Evolutionary conservation across 257 asterid genomes (phyloP), one percentile per base, ranked within the genome.

Genomic region (Primulina eburnea): DNA sequence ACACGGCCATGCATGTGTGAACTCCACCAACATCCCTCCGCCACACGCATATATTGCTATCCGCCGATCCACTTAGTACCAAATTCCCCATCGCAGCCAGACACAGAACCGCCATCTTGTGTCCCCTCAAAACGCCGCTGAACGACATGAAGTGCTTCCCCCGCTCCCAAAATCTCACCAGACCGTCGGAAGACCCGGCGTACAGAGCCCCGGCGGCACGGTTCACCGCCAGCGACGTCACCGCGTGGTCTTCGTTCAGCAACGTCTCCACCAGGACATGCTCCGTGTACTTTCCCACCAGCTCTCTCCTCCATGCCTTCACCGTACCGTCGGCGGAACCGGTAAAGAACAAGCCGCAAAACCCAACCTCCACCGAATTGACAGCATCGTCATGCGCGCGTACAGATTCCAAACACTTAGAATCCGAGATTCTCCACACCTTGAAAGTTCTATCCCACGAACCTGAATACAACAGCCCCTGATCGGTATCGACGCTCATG

Each of bases 61-160:
- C 99, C 56, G 97, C 90, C 12, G 97, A 94, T 0, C 99, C 99
- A 59, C 97, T 94, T 53, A 91, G 12, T 57, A 94, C 92, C 75
- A 91, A 34, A 0, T 73, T 84, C 21, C 95, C 95, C 11, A 80
- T 96, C 56, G 62, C 82, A 1, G 89, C 97, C 58, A 90, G 17
- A 47, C 97, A 94, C 33, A 94, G 69, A 61, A 94, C 97, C 7
- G 96, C 99, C 71, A 86, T n/a, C 78, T 88, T 94, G 71, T 94
- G 99, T 8, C 97, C 97, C 71, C 96, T 70, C 63, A 94, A 53
- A 2, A 86, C 90, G 40, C 99, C 99, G 64, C 92, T 90, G 79
- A 86, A 83, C 0, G 83, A 61, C 76, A 90, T 73, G 79, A 80
- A 88, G 47, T 76, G 83, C 83, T 83, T 88, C 52, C 73, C 86